Evolutionary conservation across 306 rosid species (phyloP), one percentile per base, ranked within the genome.

Genomic region (Quercus alba): DNA sequence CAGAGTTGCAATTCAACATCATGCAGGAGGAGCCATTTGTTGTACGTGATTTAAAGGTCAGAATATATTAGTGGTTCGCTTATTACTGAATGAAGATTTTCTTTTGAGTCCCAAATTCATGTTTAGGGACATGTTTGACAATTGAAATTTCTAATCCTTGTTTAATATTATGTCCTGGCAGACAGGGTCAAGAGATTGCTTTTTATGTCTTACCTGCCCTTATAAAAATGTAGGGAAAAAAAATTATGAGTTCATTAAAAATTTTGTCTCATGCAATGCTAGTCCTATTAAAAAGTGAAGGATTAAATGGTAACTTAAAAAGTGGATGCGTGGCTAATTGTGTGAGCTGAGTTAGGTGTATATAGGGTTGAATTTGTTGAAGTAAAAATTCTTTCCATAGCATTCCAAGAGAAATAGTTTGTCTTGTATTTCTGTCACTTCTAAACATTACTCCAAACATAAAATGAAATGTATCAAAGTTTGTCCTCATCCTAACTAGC

Each of bases 1-100:
- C 98, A 33, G 93, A 84, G 13, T 89, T 95, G 94, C 96, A 93
- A 85, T 95, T 95, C 80, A 88, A 89, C 49, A 84, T 87, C 77
- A 91, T 93, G 80, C 79, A 89, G 18, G 94, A 90, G 76, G 90
- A 89, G 57, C 93, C 97, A 72, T 93, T 95, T 88, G 77, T 76
- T 73, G 94, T 91, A 15, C 88, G 82, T 66, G 93, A 88, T 66
- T 68, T 95, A 82, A 84, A 95, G 98, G 99, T 95, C 72, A 20
- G 72, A 76, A 77, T 76, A 21, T 46, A 51, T 67, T 63, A 46
- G 33, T 62, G 44, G 74, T 70, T 33, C 31, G 56, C 74, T 72
- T 67, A n/a, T 66, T 57, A 33, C 6, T 3, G 52, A 9, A 9
- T 25, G 11, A 35, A 19, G 72, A 15, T 13, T 63, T 63, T 68